A percentile compares a stretch with the other conserved stretches of the same genome.
These are phyloP conservation scores for Pleurotus tuoliensis DNA, from an alignment of 768 basidiomycete species.

Conservation along the genomic window DNA sequence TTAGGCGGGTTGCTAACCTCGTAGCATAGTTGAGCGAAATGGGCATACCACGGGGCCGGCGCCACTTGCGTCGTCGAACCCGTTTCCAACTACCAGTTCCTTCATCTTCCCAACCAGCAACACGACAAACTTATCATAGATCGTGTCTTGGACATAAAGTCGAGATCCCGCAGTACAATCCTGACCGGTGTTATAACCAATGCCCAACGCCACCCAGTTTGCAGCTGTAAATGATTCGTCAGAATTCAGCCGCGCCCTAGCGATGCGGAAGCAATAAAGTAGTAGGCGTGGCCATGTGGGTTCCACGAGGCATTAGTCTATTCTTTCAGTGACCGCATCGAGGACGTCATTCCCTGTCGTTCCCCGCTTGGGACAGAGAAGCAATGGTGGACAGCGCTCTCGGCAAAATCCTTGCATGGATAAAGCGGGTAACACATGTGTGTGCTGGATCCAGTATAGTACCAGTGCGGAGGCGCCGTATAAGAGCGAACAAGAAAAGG, in stretches of 20 bases:
- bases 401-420: too few species aligned
- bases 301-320: background rate
- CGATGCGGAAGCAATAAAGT: background rate
- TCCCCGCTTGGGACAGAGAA: too few species aligned
- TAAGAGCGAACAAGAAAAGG: background rate
- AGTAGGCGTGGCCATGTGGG: too few species aligned
- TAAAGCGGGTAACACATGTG: background rate
- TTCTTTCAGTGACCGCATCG: too few species aligned
- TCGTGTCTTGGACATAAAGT: slow-evolving; percentile 80
- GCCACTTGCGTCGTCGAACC: slow-evolving; percentile 67
- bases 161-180: slow-evolving; percentile 93
- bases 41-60: slow-evolving; percentile 79
- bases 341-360: too few species aligned
- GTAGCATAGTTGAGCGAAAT: background rate
- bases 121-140: slow-evolving; percentile 82
- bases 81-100: slow-evolving; percentile 72
- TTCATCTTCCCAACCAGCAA: slow-evolving; percentile 64
- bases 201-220: slow-evolving; percentile 81
- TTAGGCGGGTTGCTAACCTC: background rate
- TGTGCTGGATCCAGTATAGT: background rate
- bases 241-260: background rate
- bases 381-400: too few species aligned
- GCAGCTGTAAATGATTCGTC: slow-evolving; percentile 46
- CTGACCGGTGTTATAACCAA: slow-evolving; percentile 88
- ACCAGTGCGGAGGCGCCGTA: background rate